Base-by-base conservation (phyloP, 345 rosid species). In the Balakata baccata region DNA sequence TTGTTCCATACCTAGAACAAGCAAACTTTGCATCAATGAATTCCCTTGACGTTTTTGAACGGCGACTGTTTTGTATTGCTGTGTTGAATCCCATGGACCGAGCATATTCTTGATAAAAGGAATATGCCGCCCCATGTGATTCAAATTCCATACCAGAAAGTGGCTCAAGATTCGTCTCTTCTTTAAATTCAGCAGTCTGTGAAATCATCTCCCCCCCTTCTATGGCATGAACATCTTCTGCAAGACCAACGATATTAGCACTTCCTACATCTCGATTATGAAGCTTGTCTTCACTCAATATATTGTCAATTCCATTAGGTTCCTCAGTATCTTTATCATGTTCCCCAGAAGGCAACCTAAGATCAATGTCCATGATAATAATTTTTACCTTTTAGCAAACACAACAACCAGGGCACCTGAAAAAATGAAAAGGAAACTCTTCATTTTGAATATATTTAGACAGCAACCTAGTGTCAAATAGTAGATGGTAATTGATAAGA, bases 21-120 rank as follows among this genome's bases (percentile, higher is more conserved):
- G 93, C 93, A 80, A 89, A 89, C 70, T 89, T 89, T 20, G 91
- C 93, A 74, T 89, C 93, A 37, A 89, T 89, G 69, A 89, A 89
- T 45, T 89, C 91, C 76, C 82, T 83, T 5, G 93, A 84, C 75
- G 79, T 89, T 76, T 89, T 89, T 10, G 93, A 89, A 3, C 93
- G 91, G 46, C 93, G 70, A 43, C 91, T 89, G 84, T 87, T 89
- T 69, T 87, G 81, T 56, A 89, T 89, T 12, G 91, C 81, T 0
- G 91, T 89, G 61, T 81, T 89, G 64, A 89, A 89, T 22, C 93
- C 93, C 88, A 83, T 89, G 43, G 93, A 87, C 12, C 81, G 80
- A 0, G 93, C 91, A 56, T 89, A 89, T 56, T 89, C 93, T 78
- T 89, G 93, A 82, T 89, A 89, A 75, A 85, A 87, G 8, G 82